These are phyloP conservation scores for Niebla homalea DNA, from an alignment of 495 filamentous ascomycete genomes.

Conservation along the genomic window DNA sequence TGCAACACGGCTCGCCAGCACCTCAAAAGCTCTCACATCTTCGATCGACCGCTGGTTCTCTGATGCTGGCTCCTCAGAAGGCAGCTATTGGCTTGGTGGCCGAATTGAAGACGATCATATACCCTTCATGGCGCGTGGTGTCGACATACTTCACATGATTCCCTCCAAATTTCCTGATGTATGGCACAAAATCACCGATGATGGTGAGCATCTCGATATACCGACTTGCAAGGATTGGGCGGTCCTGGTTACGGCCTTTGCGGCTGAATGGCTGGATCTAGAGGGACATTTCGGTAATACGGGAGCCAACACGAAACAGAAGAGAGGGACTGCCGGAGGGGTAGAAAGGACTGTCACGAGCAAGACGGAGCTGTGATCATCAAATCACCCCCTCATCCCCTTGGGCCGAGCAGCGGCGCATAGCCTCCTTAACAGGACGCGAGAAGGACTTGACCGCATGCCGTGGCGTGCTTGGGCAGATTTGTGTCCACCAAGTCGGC, in stretches of 20 bases:
- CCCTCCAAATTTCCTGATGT: constrained; percentile 68
- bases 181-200: constrained; percentile 79
- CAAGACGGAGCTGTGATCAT: constrained; percentile 18
- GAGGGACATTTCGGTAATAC: constrained; percentile 48
- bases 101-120: constrained; percentile 76
- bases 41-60: constrained; percentile 37
- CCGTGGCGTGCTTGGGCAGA: too few relatives aligned
- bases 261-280: constrained; percentile 86
- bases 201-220: constrained; percentile 74
- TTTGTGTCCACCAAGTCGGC: too few relatives aligned
- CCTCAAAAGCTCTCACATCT: constrained; percentile 38
- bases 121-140: constrained; percentile 73
- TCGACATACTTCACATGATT: constrained; percentile 80
- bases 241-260: constrained; percentile 66
- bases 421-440: too few relatives aligned
- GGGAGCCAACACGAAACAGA: background rate
- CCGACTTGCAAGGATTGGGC: constrained; percentile 82
- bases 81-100: constrained; percentile 29
- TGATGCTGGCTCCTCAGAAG: constrained; percentile 39
- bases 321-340: background rate
- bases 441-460: too few relatives aligned
- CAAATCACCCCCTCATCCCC: too few relatives aligned
- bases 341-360: background rate
- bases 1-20: constrained; percentile 46
- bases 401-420: too few relatives aligned